Evolutionary conservation across 1,284 basidiomycete species (phyloP).

Genomic region (Irpex sp.): DNA sequence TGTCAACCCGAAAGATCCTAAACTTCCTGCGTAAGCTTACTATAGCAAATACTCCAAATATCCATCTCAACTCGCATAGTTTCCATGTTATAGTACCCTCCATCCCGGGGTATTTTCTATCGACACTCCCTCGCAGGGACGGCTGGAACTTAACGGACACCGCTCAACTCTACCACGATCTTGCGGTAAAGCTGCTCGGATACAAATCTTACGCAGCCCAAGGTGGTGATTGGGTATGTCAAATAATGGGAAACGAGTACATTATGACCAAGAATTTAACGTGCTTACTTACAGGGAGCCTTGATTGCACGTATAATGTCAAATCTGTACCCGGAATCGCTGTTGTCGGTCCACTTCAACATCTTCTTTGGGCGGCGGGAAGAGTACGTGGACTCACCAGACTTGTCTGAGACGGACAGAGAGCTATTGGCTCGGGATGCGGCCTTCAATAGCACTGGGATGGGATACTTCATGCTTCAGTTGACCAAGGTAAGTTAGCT

Average conservation of each 20-base stretch:
- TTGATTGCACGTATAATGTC: neutral
- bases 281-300: neutral
- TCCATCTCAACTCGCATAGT: neutral
- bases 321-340: neutral
- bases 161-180: slow-evolving; percentile 13
- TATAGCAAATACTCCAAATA: neutral
- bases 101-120: slow-evolving; percentile 18
- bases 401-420: neutral
- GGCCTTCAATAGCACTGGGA: slow-evolving; percentile 2
- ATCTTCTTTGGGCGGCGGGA: neutral
- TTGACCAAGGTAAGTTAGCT: neutral
- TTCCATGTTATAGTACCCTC: slow-evolving; percentile 19
- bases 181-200: slow-evolving; percentile 16
- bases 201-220: slow-evolving; percentile 14
- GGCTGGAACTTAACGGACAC: slow-evolving; percentile 14
- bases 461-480: slow-evolving; percentile 8
- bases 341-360: neutral
- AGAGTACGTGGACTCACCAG: neutral
- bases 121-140: slow-evolving; percentile 12
- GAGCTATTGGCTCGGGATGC: slow-evolving; percentile 1
- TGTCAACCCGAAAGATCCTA: slow-evolving; percentile 11
- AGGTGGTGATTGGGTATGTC: slow-evolving; percentile 11
- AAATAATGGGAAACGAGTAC: too few species aligned
- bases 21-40: slow-evolving; percentile 8
- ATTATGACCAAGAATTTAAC: too few species aligned